Base-by-base conservation (phyloP, 805 yeast genomes). In the Zygoascus flipseniorum region DNA sequence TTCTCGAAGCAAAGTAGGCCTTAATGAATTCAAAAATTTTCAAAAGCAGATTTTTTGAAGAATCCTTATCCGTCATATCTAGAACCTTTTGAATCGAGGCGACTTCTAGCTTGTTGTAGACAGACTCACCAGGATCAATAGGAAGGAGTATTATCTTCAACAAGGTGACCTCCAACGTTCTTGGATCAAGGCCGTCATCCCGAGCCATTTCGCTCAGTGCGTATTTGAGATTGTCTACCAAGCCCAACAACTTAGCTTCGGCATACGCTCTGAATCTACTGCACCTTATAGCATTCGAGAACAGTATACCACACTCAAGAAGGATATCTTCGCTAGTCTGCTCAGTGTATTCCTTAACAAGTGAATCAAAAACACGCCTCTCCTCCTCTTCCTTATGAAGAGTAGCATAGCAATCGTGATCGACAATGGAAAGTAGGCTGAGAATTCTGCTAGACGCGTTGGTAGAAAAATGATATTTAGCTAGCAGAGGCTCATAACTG, bases 281-380 rank as follows among this genome's bases (percentile, higher is more conserved):
- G 44, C 44, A 42, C 16, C 13, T 19, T 6, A 42, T 42, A 18
- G 6, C 44, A 11, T 13, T 14, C 5, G 20, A 31, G 32, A 58
- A 58, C 11, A 57, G 23, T n/a, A n/a, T 32, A 18, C 48, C 47
- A 45, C 58, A 53, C 44, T 53, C 50, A 8, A 52, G 43, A 14
- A 56, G 50, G 3, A 57, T 35, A 20, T 23, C 31, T 16, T 43
- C 44, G 14, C 43, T 44, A 10, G 45, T n/a, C 18, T 53, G 54
- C 18, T 54, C 54, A 18, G 23, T 28, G 23, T 55, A 58, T 32
- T 51, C 53, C 32, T 52, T 50, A 26, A 58, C 31, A 3, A 52
- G 49, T 14, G 16, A 16, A n/a, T 62, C 62, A 31, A 63, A 55
- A 14, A 71, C 62, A 9, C 59, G 62, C 31, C 58, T 58, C 31